Base-by-base conservation (phyloP, 495 filamentous ascomycete genomes). In the Hypoxylon rickii region DNA sequence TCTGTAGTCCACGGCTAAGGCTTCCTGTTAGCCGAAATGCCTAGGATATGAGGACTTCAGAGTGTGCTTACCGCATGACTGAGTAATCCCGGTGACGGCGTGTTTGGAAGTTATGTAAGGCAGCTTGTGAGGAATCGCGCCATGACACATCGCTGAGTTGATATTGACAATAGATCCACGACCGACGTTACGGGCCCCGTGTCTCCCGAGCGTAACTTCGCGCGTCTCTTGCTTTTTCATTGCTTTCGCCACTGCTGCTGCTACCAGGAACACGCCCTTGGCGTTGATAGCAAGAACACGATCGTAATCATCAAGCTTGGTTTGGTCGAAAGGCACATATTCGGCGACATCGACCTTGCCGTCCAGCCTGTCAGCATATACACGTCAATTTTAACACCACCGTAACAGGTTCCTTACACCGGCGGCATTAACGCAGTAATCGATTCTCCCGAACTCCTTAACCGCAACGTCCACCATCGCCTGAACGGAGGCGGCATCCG, bases 141-240 rank as follows among this genome's bases (percentile, higher is more conserved):
- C 31, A 11, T 53, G 8, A 1, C 58, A 51, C 32, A 55, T 52
- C 2, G 49, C 42, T 3, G 65, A 70, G 7, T 52, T 50, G 13
- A 64, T 33, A 33, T 64, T 64, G 29, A 70, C 62, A 13, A 70
- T 66, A 15, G 51, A 45, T 15, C 68, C 68, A 12, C 65, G 58
- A 15, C 64, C 60, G 6, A 60, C 26, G 22, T 51, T 44, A 0
- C 54, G 52, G n/a, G n/a, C 20, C 11, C 61, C 62, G 29, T 65
- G 59, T 12, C 61, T 53, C 0, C 50, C 26, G 3, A 44, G 20
- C 18, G 69, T 55, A 34, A 63, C 55, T n/a, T 46, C 53, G 12
- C 62, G 50, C 0, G 69, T 62, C 18, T 64, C 51, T 38, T 76
- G 72, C 22, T 60, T 58, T 44, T 70, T 52, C 73, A 76, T 74